These are phyloP conservation scores for Hypocrella siamensis DNA, from an alignment of 2,329 filamentous ascomycete genomes.

Conservation along the genomic window DNA sequence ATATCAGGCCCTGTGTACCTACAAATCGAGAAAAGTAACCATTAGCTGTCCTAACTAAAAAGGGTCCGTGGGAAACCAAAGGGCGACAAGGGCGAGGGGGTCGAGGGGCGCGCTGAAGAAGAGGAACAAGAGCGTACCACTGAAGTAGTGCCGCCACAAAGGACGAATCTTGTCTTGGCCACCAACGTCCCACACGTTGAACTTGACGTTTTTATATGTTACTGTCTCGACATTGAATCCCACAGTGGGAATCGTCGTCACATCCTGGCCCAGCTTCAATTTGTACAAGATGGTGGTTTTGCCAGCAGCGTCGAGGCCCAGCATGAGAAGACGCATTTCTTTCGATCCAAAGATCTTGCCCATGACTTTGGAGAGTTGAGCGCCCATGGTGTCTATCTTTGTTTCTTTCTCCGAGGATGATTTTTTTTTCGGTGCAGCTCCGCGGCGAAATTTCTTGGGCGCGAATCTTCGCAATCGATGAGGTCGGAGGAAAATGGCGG, in stretches of 20 bases:
- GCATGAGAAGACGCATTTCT: constrained; percentile 97
- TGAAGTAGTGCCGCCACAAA: constrained; percentile 95
- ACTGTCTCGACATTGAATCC: constrained; percentile 99
- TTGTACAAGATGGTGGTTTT: constrained; percentile 99
- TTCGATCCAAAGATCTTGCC: constrained; percentile 98
- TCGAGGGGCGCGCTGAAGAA: not conserved
- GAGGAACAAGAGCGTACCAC: constrained; percentile 47
- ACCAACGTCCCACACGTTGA: constrained; percentile 98
- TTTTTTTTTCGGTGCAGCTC: not conserved
- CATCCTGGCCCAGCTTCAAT: constrained; percentile 94
- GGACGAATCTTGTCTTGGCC: constrained; percentile 98
- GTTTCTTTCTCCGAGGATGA: not conserved
- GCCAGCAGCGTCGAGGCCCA: constrained; percentile 92
- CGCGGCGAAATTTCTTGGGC: not conserved
- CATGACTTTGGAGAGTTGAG: constrained; percentile 89
- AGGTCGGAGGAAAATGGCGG: not conserved
- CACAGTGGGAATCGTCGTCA: constrained; percentile 95
- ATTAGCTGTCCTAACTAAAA: not conserved
- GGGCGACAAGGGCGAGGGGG: not conserved
- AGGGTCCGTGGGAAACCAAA: not conserved
- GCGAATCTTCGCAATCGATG: not conserved
- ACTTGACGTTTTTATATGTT: constrained; percentile 98
- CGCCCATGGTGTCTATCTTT: constrained; percentile 55
- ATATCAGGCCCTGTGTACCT: constrained; percentile 96
- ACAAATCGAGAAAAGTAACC: constrained; percentile 3